These are phyloP conservation scores for Brassica rapa DNA, from an alignment of 345 rosid species.

Conservation along the genomic window DNA sequence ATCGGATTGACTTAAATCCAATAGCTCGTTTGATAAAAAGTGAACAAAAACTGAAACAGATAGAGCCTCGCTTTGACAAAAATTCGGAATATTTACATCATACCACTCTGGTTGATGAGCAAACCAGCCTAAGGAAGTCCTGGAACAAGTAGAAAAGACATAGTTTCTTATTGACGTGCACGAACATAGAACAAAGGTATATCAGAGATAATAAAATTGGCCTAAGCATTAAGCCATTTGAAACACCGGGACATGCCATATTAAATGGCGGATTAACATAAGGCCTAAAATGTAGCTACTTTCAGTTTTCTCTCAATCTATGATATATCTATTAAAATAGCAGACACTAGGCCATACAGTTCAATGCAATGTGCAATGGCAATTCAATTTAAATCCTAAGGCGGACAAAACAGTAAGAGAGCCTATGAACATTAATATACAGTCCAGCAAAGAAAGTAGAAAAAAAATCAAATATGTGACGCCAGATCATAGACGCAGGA, in stretches of 20 bases:
- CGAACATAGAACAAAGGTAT: not conserved
- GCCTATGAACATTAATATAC: not conserved
- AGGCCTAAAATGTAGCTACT: conserved; percentile 11
- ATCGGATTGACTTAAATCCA: conserved; percentile 61
- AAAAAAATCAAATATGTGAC: conserved; percentile 1
- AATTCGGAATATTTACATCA: conserved; percentile 64
- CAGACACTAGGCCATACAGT: conserved; percentile 19
- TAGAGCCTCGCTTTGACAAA: conserved; percentile 82
- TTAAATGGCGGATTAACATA: conserved; percentile 5
- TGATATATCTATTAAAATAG: conserved; percentile 12
- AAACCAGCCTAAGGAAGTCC: conserved; percentile 98
- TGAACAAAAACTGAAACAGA: conserved; percentile 82
- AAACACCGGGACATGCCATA: conserved; percentile 14
- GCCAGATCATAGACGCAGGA: conserved; percentile 21
- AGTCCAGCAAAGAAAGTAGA: not conserved
- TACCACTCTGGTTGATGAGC: conserved; percentile 94
- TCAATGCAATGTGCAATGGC: conserved; percentile 9
- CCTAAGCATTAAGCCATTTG: conserved; percentile 15
- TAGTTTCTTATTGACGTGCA: conserved; percentile 26
- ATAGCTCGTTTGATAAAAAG: conserved; percentile 68
- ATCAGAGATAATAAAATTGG: not conserved
- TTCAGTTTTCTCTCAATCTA: conserved; percentile 16
- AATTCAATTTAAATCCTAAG: conserved; percentile 22
- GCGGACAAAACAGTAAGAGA: conserved; percentile 26
- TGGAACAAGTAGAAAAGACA: conserved; percentile 45